These are phyloP conservation scores for Boechera divaricarpa DNA, from an alignment of 345 rosid genomes.

Conservation along the genomic window DNA sequence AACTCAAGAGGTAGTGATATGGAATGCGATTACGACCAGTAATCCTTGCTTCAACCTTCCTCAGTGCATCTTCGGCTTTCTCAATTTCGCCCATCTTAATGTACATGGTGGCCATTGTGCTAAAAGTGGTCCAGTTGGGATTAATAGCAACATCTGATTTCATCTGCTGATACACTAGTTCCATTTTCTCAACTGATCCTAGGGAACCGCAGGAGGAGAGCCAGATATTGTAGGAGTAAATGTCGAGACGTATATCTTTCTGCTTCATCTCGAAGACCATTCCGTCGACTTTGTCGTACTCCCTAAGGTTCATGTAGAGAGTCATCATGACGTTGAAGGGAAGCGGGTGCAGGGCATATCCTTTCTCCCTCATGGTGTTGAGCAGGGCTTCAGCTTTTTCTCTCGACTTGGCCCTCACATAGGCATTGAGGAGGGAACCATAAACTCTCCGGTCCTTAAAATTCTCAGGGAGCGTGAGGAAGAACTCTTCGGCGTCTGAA, in stretches of 20 bases:
- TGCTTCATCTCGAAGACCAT: slow-evolving; percentile 80
- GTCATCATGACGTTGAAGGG: slow-evolving; percentile 98
- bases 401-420: slow-evolving; percentile 62
- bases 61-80: slow-evolving; percentile 87
- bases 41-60: slow-evolving; percentile 80
- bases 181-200: slow-evolving; percentile 77
- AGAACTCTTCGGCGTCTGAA: slow-evolving; percentile 70
- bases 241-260: slow-evolving; percentile 70
- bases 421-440: slow-evolving; percentile 85
- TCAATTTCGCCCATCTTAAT: slow-evolving; percentile 70
- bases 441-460: slow-evolving; percentile 82
- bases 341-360: slow-evolving; percentile 66
- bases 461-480: slow-evolving; percentile 57
- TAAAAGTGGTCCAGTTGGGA: slow-evolving; percentile 93
- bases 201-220: slow-evolving; percentile 77
- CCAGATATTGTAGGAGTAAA: slow-evolving; percentile 95
- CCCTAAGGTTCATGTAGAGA: slow-evolving; percentile 82
- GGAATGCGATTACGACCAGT: slow-evolving; percentile 80
- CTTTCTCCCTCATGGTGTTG: slow-evolving; percentile 69
- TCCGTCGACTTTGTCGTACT: slow-evolving; percentile 70
- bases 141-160: slow-evolving; percentile 57
- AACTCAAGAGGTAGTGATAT: slow-evolving; percentile 84
- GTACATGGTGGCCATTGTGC: slow-evolving; percentile 93
- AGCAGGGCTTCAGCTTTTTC: slow-evolving; percentile 77
- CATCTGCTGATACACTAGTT: slow-evolving; percentile 78